Conservation (phyloP, 768 basidiomycete genomes). For the Tricholoma hemisulphureum region DNA sequence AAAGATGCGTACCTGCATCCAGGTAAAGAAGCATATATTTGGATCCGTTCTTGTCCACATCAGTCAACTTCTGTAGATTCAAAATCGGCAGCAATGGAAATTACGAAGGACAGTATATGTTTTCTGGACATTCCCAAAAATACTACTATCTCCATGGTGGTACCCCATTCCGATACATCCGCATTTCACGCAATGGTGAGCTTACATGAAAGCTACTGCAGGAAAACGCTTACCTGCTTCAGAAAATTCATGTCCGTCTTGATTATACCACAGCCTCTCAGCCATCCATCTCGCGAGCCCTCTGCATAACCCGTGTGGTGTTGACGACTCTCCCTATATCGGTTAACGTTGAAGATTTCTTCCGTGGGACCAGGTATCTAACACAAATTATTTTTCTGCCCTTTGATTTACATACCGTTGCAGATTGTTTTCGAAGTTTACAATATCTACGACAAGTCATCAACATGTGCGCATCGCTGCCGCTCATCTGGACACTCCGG, state of each 20-base stretch:
- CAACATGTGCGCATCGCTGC: conserved; percentile 76
- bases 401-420: not conserved
- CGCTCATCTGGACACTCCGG: conserved; percentile 50
- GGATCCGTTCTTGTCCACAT: not conserved
- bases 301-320: conserved; percentile 55
- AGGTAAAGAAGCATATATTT: conserved; percentile 24
- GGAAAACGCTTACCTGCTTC: conserved; percentile 1
- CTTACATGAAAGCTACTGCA: conserved; percentile 3
- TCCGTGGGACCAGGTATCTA: conserved; percentile 76
- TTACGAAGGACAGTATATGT: conserved; percentile 43
- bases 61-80: conserved; percentile 12
- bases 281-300: conserved; percentile 49
- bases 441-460: conserved; percentile 76
- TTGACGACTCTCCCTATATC: conserved; percentile 77
- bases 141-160: conserved; percentile 43
- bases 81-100: conserved; percentile 29
- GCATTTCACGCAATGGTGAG: conserved; percentile 61
- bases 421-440: conserved; percentile 90
- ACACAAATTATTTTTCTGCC: not conserved
- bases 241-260: conserved; percentile 70
- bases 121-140: conserved; percentile 49
- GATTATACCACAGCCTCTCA: conserved; percentile 65
- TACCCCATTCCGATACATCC: conserved; percentile 70
- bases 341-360: conserved; percentile 96
- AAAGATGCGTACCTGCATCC: conserved; percentile 40